These are phyloP conservation scores for Fusarium chaquense DNA, from an alignment of 2,329 filamentous ascomycete species.

Conservation along the genomic window DNA sequence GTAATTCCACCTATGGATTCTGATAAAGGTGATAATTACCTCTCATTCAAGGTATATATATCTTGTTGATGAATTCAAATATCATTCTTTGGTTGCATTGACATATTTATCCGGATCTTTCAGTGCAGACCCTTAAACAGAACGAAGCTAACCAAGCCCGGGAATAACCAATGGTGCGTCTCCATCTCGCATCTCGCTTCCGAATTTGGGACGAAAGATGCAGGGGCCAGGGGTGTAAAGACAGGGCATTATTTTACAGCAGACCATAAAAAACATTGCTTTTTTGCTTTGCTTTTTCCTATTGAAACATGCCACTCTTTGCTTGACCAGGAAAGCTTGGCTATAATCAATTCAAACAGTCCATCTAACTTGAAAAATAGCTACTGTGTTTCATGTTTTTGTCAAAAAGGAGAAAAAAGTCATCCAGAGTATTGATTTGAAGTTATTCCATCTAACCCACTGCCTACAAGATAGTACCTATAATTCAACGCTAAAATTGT, in stretches of 20 bases:
- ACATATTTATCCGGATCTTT: conserved; percentile 1
- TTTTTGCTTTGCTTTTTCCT: not conserved
- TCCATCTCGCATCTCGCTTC: conserved; percentile 20
- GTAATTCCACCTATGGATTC: not conserved
- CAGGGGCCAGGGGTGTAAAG: conserved; percentile 16
- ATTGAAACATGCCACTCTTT: not conserved
- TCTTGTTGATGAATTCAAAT: not conserved
- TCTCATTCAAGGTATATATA: not conserved
- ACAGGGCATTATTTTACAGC: conserved; percentile 25
- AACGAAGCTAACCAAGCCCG: conserved; percentile 15
- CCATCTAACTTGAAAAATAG: not conserved
- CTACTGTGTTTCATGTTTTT: not conserved
- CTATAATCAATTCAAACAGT: not conserved
- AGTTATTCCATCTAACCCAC: not conserved
- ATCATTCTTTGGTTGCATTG: not conserved
- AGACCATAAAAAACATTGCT: not conserved
- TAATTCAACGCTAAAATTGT: conserved; percentile 10
- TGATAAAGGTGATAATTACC: not conserved
- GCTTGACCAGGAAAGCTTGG: not conserved
- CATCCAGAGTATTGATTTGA: not conserved
- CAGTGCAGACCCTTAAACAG: conserved; percentile 2
- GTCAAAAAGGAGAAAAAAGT: not conserved
- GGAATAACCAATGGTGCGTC: conserved; percentile 30
- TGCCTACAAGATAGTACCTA: too few species aligned
- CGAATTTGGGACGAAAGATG: conserved; percentile 17